A percentile compares a stretch with the other conserved stretches of the same genome.
Conservation (phyloP, 2,329 filamentous ascomycete genomes). For the Pseudogymnoascus verrucosus region DNA sequence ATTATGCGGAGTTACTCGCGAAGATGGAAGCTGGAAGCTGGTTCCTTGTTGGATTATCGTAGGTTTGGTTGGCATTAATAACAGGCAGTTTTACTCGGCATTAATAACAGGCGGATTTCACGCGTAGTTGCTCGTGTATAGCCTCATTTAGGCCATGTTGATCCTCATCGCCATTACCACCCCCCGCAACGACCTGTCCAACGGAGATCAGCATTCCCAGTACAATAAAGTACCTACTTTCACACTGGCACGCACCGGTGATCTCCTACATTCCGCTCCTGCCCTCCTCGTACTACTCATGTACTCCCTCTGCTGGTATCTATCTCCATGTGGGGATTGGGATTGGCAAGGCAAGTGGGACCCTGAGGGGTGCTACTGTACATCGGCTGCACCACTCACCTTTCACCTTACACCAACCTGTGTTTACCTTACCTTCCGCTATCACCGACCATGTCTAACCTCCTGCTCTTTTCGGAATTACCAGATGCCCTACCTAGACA, state of each 20-base stretch:
- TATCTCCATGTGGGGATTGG: neutral
- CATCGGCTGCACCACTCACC: neutral
- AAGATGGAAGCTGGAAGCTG: neutral
- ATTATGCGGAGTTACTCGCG: neutral
- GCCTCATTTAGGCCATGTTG: neutral
- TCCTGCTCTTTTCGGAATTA: neutral
- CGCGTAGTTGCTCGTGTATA: neutral
- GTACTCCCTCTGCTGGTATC: neutral
- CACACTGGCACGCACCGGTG: too few species aligned
- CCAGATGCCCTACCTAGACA: neutral
- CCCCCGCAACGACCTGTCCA: neutral
- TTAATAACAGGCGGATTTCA: neutral
- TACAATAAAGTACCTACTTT: neutral
- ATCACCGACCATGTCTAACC: slow-evolving; percentile 1
- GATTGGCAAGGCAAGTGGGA: neutral
- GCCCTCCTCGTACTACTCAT: neutral
- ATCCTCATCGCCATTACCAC: neutral
- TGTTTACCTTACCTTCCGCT: slow-evolving; percentile 5
- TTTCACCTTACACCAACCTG: neutral
- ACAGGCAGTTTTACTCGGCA: too few species aligned
- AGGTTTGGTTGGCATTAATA: neutral
- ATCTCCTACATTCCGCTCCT: neutral
- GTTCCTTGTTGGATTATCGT: neutral
- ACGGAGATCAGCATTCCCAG: neutral
- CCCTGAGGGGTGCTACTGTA: neutral